Base-by-base conservation (phyloP, 208 protist genomes). In the Crithidia mellificae region DNA sequence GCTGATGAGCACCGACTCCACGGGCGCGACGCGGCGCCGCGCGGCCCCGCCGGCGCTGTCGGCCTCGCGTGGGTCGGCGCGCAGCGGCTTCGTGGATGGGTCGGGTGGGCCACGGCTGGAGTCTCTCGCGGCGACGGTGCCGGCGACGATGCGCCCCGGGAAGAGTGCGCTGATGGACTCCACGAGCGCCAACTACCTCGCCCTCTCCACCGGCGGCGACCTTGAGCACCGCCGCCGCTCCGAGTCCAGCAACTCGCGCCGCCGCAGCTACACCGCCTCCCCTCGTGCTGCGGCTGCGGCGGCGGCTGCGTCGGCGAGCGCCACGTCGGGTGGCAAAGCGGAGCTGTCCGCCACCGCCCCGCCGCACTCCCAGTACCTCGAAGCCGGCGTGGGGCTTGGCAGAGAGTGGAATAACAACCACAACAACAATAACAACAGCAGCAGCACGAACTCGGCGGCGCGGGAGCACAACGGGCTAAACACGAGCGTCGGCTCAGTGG, bases 311-410 rank as follows among this genome's bases (percentile, higher is more conserved):
- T n/a, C n/a, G n/a, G n/a, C n/a, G n/a, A n/a, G n/a, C n/a, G n/a
- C n/a, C n/a, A n/a, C n/a, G n/a, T n/a, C n/a, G n/a, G n/a, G n/a
- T n/a, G n/a, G n/a, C n/a, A n/a, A n/a, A 22, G 32, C 36, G 25
- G 46, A 65, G 22, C 24, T 47, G 20, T 41, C 39, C 1, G 51
- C 29, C 0, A 49, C 24, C 14, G 27, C 11, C 11, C 49, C 70
- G 12, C 44, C 46, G n/a, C 38, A 51, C 58, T 61, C 62, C 20
- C 70, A 54, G 12, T 63, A 70, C 55, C 58, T 76, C 30, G 56
- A 69, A 15, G 55, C 50, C 0, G 36, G 55, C 8, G 2, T 53
- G 17, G 62, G 39, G 22, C 27, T 32, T 0, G 15, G 24, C 6
- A 44, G 32, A 0, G 44, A 58, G 15, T 27, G 6, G 34, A 20